Evolutionary conservation across 805 yeast species (phyloP), one percentile per base, ranked within the genome.

Genomic region (Nakazawaea wickerhamii): DNA sequence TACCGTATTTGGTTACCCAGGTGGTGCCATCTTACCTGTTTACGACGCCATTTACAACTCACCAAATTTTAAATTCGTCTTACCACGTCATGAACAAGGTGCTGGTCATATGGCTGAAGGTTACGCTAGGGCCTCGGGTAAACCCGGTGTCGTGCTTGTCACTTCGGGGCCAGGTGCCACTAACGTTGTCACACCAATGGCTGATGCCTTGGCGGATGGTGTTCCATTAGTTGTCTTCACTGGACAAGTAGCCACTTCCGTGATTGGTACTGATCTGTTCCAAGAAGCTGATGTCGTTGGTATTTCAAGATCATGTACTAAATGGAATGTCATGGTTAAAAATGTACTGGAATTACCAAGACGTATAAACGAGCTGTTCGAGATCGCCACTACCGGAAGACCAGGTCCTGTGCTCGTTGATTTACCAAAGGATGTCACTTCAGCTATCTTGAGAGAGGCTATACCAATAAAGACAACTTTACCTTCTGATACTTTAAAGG

Each of bases 81-180:
- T 93, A 50, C 99, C 99, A 38, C 78, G 95, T 57, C 98, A 93
- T 64, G 99, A 93, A 66, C 99, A 93, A 68, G 99, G 99, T 62
- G 99, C 98, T 14, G 99, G 99, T 41, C 99, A 93, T 67, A 93
- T 93, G 98, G 99, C 99, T 44, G 97, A 93, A 68, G 99, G 99
- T 47, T 93, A 93, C 54, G 97, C 99, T 44, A 76, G 95, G 53
- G 99, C 95, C 31, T 65, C 73, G 36, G 99, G 98, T 46, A 93
- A 87, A 65, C 95, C 97, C 11, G 99, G 99, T 68, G 95, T 93
- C 50, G 98, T 93, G 38, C 71, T 93, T 55, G 99, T 93, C 40
- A 93, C 99, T n/a, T 88, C 96, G 1, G 99, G 99, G 40, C 99
- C 99, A 23, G 99, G 98, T 59, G 99, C 98, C 38, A 93, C 99